Conservation (phyloP, 306 rosid species). For the Fagus crenata region DNA sequence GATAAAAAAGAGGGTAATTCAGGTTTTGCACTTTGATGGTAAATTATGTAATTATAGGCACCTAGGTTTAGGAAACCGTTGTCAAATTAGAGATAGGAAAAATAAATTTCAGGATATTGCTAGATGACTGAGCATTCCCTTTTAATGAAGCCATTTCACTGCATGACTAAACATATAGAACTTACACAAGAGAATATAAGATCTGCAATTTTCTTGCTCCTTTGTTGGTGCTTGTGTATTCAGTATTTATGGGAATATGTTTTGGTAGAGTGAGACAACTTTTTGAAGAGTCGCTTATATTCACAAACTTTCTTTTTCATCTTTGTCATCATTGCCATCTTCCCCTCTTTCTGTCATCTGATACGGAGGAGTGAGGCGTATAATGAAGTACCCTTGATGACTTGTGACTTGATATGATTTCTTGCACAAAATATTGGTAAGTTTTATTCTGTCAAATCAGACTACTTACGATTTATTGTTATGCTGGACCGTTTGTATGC, state of each 20-base stretch:
- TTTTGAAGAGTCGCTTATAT: background rate
- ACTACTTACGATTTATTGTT: constrained; percentile 15
- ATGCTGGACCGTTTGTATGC: constrained; percentile 35
- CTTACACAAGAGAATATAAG: background rate
- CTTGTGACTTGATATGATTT: constrained; percentile 11
- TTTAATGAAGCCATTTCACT: background rate
- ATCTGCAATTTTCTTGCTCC: background rate
- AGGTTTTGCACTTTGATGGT: too few relatives aligned
- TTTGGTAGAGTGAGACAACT: background rate
- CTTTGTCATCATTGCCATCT: background rate
- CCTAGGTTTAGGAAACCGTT: background rate
- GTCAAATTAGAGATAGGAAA: background rate
- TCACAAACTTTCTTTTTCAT: background rate
- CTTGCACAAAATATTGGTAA: constrained; percentile 3
- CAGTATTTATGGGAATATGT: background rate
- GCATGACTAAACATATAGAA: background rate
- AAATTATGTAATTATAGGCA: background rate
- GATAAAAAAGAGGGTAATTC: too few relatives aligned
- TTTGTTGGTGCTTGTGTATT: background rate
- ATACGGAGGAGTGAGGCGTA: background rate
- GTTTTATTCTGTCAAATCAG: constrained; percentile 28
- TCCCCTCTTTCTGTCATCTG: constrained; percentile 6
- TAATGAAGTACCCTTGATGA: constrained; percentile 28
- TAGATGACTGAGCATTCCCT: background rate
- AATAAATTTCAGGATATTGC: background rate